Percentiles rank a stretch among this genome's conserved stretches.
Conservation (phyloP, 176 grass and related monocot genomes). For the Oryza nivara region DNA sequence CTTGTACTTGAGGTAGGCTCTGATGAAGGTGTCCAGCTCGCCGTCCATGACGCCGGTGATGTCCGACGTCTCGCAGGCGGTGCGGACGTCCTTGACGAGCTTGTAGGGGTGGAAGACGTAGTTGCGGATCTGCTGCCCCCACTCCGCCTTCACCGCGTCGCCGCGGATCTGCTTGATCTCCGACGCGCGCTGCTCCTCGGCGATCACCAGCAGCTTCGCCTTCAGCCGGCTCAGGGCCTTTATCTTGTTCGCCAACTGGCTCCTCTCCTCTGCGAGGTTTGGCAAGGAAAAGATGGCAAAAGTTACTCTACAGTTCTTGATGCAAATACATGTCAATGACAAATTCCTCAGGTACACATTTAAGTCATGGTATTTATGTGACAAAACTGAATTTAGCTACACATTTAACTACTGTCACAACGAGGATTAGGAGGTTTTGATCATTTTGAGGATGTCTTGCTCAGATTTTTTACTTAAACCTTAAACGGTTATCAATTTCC, state of each 20-base stretch:
- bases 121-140: slow-evolving; percentile 98
- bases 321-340: background rate
- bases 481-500: background rate
- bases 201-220: slow-evolving; percentile 86
- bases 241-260: slow-evolving; percentile 86
- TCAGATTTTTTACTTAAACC: background rate
- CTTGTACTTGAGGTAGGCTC: slow-evolving; percentile 78
- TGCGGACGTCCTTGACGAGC: slow-evolving; percentile 93
- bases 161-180: slow-evolving; percentile 96
- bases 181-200: slow-evolving; percentile 84
- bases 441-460: background rate
- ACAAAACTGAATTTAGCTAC: background rate
- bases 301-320: background rate
- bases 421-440: background rate
- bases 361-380: background rate
- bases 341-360: background rate
- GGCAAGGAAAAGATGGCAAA: background rate
- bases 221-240: slow-evolving; percentile 88
- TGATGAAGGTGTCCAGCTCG: slow-evolving; percentile 80
- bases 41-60: slow-evolving; percentile 81
- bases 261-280: slow-evolving; percentile 85
- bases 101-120: slow-evolving; percentile 99
- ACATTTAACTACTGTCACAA: background rate
- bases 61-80: slow-evolving; percentile 70
- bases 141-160: slow-evolving; percentile 90